A percentile compares a stretch with the other conserved stretches of the same genome.
Evolutionary conservation across 106 monocot species (phyloP).

Genomic region (Dendrobium chrysotoxum): DNA sequence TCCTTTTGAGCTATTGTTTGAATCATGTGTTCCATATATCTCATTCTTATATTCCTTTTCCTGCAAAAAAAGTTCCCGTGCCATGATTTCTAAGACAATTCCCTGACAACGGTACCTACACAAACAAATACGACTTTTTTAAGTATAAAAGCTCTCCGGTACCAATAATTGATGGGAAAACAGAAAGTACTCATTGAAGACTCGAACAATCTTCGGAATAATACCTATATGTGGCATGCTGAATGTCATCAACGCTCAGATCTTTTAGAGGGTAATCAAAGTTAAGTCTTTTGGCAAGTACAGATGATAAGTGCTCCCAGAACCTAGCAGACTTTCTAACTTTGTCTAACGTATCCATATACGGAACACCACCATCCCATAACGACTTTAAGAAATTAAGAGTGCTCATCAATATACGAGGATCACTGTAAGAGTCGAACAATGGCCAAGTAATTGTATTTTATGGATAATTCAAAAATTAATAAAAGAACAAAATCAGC

Average conservation of each 20-base stretch:
- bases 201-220: not conserved
- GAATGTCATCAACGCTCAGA: conserved; percentile 20
- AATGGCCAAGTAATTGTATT: not conserved
- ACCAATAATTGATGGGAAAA: not conserved
- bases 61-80: conserved; percentile 62
- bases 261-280: conserved; percentile 13
- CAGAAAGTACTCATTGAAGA: not conserved
- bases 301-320: conserved; percentile 50
- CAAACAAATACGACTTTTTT: not conserved
- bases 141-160: not conserved
- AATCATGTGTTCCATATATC: conserved; percentile 12
- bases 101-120: conserved; percentile 63
- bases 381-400: conserved; percentile 61
- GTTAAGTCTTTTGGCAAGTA: conserved; percentile 15
- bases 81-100: conserved; percentile 57
- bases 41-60: conserved; percentile 31
- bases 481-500: not conserved
- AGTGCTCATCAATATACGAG: conserved; percentile 35
- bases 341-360: conserved; percentile 41
- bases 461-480: not conserved
- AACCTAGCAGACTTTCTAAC: conserved; percentile 40
- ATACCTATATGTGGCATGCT: conserved; percentile 38
- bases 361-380: conserved; percentile 63
- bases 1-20: conserved; percentile 10
- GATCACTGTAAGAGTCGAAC: conserved; percentile 30